These are phyloP conservation scores for Suillus subluteus DNA, from an alignment of 768 basidiomycete genomes.

Conservation along the genomic window DNA sequence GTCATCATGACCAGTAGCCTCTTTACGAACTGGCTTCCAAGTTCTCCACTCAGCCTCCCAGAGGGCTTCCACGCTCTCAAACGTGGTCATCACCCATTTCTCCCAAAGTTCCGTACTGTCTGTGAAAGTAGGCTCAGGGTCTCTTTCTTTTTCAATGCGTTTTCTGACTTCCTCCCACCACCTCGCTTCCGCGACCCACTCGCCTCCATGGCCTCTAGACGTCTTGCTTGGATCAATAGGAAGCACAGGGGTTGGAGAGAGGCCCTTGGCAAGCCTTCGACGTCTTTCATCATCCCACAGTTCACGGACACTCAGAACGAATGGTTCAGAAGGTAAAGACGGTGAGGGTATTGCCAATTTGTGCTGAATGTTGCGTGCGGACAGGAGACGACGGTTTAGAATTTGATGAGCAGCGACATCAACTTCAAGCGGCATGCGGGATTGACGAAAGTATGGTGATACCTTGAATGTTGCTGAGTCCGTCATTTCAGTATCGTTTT, in stretches of 20 bases:
- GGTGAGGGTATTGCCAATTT: constrained; percentile 62
- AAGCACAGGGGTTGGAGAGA: constrained; percentile 72
- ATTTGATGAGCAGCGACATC: constrained; percentile 84
- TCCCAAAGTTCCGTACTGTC: constrained; percentile 55
- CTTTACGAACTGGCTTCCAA: constrained; percentile 51
- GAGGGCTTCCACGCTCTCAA: constrained; percentile 86
- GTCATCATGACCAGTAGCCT: constrained; percentile 21
- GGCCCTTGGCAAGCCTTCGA: constrained; percentile 66
- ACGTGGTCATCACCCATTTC: constrained; percentile 80
- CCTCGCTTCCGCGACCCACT: constrained; percentile 73
- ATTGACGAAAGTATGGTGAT: constrained; percentile 68
- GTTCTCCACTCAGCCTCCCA: constrained; percentile 69
- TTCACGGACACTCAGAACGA: constrained; percentile 88
- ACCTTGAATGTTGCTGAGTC: constrained; percentile 37
- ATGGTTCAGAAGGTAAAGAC: constrained; percentile 60
- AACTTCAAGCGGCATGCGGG: constrained; percentile 77
- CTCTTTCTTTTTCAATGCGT: constrained; percentile 56
- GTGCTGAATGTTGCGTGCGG: constrained; percentile 68
- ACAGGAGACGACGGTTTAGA: constrained; percentile 74
- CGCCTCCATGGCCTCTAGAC: constrained; percentile 56
- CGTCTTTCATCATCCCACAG: constrained; percentile 96
- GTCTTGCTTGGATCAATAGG: constrained; percentile 72
- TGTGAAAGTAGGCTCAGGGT: constrained; percentile 26
- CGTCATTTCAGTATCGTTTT: constrained; percentile 20
- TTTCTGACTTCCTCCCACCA: constrained; percentile 76